Base-by-base conservation (phyloP, 2,329 filamentous ascomycete genomes). In the Fusarium kyushuense region DNA sequence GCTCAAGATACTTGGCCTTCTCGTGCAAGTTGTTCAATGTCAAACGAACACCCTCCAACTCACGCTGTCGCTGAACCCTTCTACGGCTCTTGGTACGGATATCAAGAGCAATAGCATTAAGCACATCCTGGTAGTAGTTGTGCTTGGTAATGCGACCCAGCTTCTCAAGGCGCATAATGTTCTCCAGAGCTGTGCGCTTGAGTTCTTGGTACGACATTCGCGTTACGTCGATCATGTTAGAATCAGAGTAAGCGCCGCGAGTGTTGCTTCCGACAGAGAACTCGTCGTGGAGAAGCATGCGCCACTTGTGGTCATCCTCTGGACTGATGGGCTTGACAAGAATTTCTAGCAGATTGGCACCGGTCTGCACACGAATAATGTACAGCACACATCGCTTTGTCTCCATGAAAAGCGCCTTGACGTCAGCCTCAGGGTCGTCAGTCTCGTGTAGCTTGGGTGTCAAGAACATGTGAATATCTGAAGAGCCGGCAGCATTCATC, bases 351-450 rank as follows among this genome's bases (percentile, higher is more conserved):
- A 99, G 87, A 73, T 95, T 97, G 52, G 90, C 83, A 11, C 96
- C 96, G 3, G 92, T 93, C 79, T 99, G 96, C 35, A 99, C 92
- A 61, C 96, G 92, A 76, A 99, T 98, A 77, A 99, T 98, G 80
- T 98, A 99, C 66, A 99, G 84, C 40, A 98, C 92, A 76, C 96
- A 97, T 73, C 96, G 90, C 82, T 99, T 99, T 4, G 96, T 98
- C 81, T 98, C 96, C 89, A 97, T 98, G 78, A 97, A 97, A 5
- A 99, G 85, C 2, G 94, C 86, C 80, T 98, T 97, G 67, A 96
- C 85, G 63, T 96, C 92, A 6, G 94, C 93, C 76, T 98, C 95
- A 6, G 96, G 95, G 76, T 99, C 96, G 74, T 97, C 92, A 64
- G 94, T 84, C 73, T 97, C 92, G 76, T 96, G 93, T 54, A 97